Conservation (phyloP, 2,329 filamentous ascomycete species). For the Neopestalotiopsis clavispora region DNA sequence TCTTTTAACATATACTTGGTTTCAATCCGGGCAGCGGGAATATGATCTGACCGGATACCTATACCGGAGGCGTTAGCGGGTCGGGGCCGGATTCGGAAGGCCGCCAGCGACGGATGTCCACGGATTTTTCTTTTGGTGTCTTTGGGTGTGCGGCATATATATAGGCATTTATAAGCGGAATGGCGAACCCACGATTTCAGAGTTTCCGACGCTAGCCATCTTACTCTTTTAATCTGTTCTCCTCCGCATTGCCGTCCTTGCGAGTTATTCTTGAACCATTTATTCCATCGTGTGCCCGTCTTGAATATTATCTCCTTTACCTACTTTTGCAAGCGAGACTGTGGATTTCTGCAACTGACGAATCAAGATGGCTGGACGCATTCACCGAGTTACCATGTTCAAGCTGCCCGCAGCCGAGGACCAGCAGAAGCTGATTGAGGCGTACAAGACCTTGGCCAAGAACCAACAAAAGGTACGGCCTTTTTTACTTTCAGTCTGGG, state of each 20-base stretch:
- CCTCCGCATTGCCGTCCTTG: background rate
- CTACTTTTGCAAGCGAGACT: background rate
- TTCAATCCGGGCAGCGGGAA: background rate
- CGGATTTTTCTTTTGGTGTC: background rate
- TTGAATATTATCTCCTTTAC: background rate
- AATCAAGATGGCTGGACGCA: conserved; percentile 43
- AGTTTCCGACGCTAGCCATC: background rate
- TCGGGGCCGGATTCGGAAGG: background rate
- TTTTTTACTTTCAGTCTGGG: background rate
- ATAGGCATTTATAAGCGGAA: background rate
- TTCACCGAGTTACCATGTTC: conserved; percentile 59
- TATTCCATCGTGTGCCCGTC: background rate
- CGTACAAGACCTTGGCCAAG: conserved; percentile 46
- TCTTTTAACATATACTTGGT: background rate
- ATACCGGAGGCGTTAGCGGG: background rate
- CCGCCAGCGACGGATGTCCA: background rate
- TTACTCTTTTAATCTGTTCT: background rate
- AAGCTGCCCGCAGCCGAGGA: conserved; percentile 52
- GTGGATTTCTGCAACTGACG: background rate
- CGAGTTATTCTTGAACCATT: background rate
- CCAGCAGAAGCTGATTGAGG: conserved; percentile 48
- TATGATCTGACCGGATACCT: background rate
- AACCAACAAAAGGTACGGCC: conserved; percentile 47
- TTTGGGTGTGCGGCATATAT: background rate
- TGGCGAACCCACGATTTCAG: background rate